Base-by-base conservation (phyloP, 2,329 filamentous ascomycete genomes). In the Colletotrichum coccodes region DNA sequence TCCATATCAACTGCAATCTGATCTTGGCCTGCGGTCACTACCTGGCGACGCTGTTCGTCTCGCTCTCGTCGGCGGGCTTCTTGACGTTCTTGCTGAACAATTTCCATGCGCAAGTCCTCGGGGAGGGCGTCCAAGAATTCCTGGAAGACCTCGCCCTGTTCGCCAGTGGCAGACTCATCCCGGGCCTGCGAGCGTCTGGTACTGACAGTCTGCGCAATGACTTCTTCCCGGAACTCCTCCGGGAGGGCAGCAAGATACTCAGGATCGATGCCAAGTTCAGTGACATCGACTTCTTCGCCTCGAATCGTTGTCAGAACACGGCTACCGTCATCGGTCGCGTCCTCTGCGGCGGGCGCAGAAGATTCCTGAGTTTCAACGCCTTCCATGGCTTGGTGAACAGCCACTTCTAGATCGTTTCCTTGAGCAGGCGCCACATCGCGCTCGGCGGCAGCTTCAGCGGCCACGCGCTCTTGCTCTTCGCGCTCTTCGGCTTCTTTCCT, bases 171-270 rank as follows among this genome's bases (percentile, higher is more conserved):
- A 63, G 87, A 88, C 78, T 90, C 81, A 84, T 92, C 79, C 77
- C 91, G 80, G 47, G 94, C 93, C 78, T 96, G 90, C 8, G 92
- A 92, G 71, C 95, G 90, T 72, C 95, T 89, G 72, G 94, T 91
- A 60, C 93, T 94, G 71, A 97, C 89, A 68, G 97, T 94, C 71
- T 95, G 91, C 78, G 97, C 94, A 72, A 99, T 93, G 56, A 99
- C 96, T 78, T 99, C 96, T 79, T 98, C 95, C 52, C 96, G 89
- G 76, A 98, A 91, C 70, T 99, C 97, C 74, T 99, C 96, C 0
- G 96, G 96, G n/a, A 99, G 84, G n/a, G 95, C 97, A 68, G 96
- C 94, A 7, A 99, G 89, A 79, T 98, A 99, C 64, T 97, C 95
- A 18, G 92, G 89, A 77, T 99, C 96, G 74, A 99, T 98, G 56